Evolutionary conservation across 2,329 filamentous ascomycete genomes (phyloP).

Genomic region (Fusarium brevicatenulatum): DNA sequence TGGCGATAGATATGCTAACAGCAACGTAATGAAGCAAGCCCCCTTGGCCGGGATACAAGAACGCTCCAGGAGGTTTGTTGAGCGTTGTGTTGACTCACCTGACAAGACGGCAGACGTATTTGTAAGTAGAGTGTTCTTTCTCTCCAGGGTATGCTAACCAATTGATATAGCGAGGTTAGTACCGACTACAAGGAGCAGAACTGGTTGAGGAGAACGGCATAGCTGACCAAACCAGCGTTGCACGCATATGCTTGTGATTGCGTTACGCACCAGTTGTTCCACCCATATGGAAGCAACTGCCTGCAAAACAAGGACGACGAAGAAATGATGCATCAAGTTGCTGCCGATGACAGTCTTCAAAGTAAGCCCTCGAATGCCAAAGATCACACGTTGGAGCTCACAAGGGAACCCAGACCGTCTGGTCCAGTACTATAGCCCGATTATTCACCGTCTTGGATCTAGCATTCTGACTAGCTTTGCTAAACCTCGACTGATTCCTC

Average conservation of each 20-base stretch:
- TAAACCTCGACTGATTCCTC: conserved; percentile 65
- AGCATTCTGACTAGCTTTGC: conserved; percentile 59
- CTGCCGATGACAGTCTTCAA: conserved; percentile 73
- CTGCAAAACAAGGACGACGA: conserved; percentile 66
- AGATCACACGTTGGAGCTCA: conserved; percentile 14
- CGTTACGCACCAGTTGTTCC: conserved; percentile 75
- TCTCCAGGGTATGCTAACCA: conserved; percentile 11
- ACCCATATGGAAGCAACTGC: conserved; percentile 71
- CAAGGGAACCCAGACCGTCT: conserved; percentile 61
- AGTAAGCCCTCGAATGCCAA: conserved; percentile 55
- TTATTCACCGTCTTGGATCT: conserved; percentile 59
- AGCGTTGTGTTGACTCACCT: conserved; percentile 59
- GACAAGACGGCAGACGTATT: conserved; percentile 67
- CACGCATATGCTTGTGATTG: conserved; percentile 78
- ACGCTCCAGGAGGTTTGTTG: conserved; percentile 65
- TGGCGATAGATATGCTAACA: conserved; percentile 75
- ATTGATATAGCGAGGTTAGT: conserved; percentile 46
- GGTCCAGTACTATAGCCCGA: conserved; percentile 66
- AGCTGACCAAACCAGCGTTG: conserved; percentile 51
- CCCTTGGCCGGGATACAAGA: conserved; percentile 68
- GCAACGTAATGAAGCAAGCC: conserved; percentile 67
- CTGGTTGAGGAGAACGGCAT: not conserved
- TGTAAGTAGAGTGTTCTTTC: conserved; percentile 52
- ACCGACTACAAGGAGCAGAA: not conserved
- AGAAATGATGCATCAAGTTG: conserved; percentile 74